Evolutionary conservation across 2,329 filamentous ascomycete genomes (phyloP).

Genomic region (Cadophora luteo-olivacea): DNA sequence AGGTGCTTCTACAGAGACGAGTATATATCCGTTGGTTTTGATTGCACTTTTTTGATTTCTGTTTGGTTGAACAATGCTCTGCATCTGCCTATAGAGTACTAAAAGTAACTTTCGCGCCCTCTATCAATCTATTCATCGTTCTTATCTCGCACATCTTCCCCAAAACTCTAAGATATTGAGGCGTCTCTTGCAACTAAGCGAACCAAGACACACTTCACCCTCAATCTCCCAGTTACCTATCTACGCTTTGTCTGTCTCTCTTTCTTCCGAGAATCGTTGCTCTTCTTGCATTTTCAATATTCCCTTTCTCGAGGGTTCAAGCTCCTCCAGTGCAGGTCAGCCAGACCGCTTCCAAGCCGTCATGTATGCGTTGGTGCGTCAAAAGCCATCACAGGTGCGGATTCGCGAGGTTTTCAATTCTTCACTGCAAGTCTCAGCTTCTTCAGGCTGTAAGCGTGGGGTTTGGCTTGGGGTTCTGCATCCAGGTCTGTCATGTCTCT

Average conservation of each 20-base stretch:
- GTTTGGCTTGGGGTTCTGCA: conserved; percentile 28
- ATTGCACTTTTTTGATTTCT: no score
- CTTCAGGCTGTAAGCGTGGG: conserved; percentile 21
- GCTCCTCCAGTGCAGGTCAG: neutral
- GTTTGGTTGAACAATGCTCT: no score
- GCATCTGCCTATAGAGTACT: no score
- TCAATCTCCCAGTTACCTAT: neutral
- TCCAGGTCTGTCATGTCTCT: conserved; percentile 13
- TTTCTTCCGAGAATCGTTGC: neutral
- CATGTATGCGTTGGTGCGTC: neutral
- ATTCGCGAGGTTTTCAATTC: conserved; percentile 27
- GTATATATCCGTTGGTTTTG: no score
- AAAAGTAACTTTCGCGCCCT: no score
- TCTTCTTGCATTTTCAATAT: neutral
- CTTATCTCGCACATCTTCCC: neutral
- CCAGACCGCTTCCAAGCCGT: neutral
- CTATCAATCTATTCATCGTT: neutral
- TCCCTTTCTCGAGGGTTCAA: neutral
- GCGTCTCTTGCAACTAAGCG: neutral
- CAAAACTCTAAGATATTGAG: neutral
- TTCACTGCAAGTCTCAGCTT: conserved; percentile 26
- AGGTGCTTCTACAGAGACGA: no score
- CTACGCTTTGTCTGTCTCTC: conserved; percentile 12
- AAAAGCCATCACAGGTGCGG: conserved; percentile 8
- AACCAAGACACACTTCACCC: neutral